Conservation (phyloP, 2,329 filamentous ascomycete species). For the Fusarium succisae region DNA sequence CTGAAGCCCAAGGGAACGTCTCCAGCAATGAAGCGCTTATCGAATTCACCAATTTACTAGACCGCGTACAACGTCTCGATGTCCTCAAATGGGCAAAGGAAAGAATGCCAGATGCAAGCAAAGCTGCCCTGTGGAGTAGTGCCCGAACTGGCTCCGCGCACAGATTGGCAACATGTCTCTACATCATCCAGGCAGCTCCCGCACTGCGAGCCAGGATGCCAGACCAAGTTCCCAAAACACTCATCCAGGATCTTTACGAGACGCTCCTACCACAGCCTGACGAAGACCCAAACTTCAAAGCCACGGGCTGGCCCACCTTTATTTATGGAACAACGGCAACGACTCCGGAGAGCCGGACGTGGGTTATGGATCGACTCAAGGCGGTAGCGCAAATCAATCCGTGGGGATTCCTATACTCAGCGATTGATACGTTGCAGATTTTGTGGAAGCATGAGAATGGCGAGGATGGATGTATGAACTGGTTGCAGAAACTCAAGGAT, state of each 20-base stretch:
- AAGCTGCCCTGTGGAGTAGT: constrained; percentile 47
- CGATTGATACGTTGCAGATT: constrained; percentile 54
- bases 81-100: constrained; percentile 52
- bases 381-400: constrained; percentile 52
- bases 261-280: constrained; percentile 59
- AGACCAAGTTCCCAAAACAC: constrained; percentile 35
- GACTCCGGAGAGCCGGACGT: constrained; percentile 52
- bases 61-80: constrained; percentile 51
- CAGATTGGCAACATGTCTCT: constrained; percentile 55
- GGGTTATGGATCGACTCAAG: constrained; percentile 58
- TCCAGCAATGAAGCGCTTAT: constrained; percentile 39
- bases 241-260: constrained; percentile 57
- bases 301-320: constrained; percentile 65
- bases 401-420: constrained; percentile 60
- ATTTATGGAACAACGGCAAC: constrained; percentile 62
- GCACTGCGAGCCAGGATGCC: constrained; percentile 36
- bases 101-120: constrained; percentile 47
- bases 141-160: constrained; percentile 54
- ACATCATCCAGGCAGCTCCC: constrained; percentile 54
- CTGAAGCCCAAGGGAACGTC: constrained; percentile 34
- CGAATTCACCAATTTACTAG: constrained; percentile 46
- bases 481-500: constrained; percentile 55
- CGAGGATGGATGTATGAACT: constrained; percentile 44
- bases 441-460: constrained; percentile 53
- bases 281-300: constrained; percentile 63